These are phyloP conservation scores for Trametes cubensis DNA, from an alignment of 768 basidiomycete species.

Conservation along the genomic window DNA sequence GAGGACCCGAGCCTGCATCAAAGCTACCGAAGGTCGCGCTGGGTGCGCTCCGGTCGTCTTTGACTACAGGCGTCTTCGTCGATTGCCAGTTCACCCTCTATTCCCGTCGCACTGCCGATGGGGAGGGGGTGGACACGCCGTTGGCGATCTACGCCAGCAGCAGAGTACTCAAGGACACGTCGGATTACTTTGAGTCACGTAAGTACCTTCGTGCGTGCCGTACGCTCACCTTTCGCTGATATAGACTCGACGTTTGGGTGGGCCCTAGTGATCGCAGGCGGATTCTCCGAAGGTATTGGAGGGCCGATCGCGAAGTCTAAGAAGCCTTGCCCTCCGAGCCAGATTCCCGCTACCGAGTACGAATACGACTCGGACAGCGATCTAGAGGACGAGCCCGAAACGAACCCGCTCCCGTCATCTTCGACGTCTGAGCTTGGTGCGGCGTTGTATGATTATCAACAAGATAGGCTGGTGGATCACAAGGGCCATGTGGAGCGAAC, in stretches of 20 bases:
- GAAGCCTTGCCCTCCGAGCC: too few species aligned
- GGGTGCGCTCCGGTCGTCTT: background rate
- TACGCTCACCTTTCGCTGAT: too few species aligned
- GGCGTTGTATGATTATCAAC: too few species aligned
- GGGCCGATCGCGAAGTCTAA: background rate
- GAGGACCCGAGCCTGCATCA: too few species aligned
- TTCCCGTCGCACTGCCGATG: background rate
- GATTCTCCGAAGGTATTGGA: background rate
- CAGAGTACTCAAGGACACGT: background rate
- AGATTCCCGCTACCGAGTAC: background rate
- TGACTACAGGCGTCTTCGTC: conserved; percentile 9
- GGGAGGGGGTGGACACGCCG: background rate
- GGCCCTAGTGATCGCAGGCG: background rate
- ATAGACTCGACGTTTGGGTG: background rate
- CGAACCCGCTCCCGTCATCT: background rate
- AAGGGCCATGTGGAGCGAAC: too few species aligned
- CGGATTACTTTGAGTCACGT: conserved; percentile 4
- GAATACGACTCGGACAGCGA: conserved; percentile 13
- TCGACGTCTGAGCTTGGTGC: too few species aligned
- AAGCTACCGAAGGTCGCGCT: background rate
- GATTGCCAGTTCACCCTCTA: conserved; percentile 4
- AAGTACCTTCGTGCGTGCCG: background rate
- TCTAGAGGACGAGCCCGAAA: background rate
- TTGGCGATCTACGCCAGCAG: conserved; percentile 1
- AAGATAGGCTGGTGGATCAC: too few species aligned